Percentiles rank a stretch among this genome's conserved stretches.
These are phyloP conservation scores for Pseudogymnoascus verrucosus DNA, from an alignment of 2,329 filamentous ascomycete species.

Conservation along the genomic window DNA sequence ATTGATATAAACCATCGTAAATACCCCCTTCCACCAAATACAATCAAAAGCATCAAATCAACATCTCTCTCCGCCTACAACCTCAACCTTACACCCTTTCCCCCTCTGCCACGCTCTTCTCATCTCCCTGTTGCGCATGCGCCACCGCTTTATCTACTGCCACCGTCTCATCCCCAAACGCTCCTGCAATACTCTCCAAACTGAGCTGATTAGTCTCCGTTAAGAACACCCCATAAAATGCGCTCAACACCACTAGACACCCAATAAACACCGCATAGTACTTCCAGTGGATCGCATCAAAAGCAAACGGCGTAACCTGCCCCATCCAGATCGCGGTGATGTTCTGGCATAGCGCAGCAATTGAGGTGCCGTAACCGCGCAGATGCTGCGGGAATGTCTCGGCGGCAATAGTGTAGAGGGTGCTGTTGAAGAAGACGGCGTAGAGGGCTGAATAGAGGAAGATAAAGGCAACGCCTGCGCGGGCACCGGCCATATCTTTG, in stretches of 20 bases:
- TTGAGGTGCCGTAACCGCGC: slow-evolving; percentile 19
- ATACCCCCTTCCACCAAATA: neutral
- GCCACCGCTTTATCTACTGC: neutral
- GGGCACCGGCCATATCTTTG: slow-evolving; percentile 17
- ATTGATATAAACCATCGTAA: neutral
- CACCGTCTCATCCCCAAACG: slow-evolving; percentile 28
- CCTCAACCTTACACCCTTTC: neutral
- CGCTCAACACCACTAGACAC: slow-evolving; percentile 24
- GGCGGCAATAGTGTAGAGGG: slow-evolving; percentile 26
- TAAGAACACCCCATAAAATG: slow-evolving; percentile 29
- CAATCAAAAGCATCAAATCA: neutral
- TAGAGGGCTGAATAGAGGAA: slow-evolving; percentile 27
- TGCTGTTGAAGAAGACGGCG: slow-evolving; percentile 26
- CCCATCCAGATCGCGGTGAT: slow-evolving; percentile 29
- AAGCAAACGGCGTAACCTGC: slow-evolving; percentile 23
- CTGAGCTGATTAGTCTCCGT: slow-evolving; percentile 29
- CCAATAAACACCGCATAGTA: slow-evolving; percentile 31
- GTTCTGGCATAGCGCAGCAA: slow-evolving; percentile 25
- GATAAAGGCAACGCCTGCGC: slow-evolving; percentile 27
- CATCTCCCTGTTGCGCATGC: neutral
- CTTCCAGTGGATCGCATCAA: slow-evolving; percentile 26
- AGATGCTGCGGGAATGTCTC: slow-evolving; percentile 26
- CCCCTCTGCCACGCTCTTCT: neutral
- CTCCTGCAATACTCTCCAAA: slow-evolving; percentile 28
- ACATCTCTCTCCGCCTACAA: neutral